Conservation (phyloP, 2,329 filamentous ascomycete genomes). For the Fusarium burgessii region DNA sequence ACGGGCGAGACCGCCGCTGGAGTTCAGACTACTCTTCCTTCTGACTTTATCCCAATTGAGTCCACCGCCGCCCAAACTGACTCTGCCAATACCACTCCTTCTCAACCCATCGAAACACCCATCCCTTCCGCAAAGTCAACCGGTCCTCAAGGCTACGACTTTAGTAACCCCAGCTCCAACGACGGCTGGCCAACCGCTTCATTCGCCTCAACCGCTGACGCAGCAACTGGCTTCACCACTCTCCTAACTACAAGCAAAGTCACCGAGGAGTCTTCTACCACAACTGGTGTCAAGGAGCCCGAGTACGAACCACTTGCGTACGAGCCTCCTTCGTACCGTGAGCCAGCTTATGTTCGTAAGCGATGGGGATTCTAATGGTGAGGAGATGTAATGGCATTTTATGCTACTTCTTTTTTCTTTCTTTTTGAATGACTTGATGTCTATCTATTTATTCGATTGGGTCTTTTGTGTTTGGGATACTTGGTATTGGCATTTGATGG, state of each 20-base stretch:
- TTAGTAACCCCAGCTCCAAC: slow-evolving; percentile 13
- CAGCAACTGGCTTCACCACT: slow-evolving; percentile 34
- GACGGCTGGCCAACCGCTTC: slow-evolving; percentile 22
- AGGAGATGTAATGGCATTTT: not conserved
- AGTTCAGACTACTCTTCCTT: slow-evolving; percentile 1
- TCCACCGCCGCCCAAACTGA: slow-evolving; percentile 3
- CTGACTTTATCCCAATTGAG: slow-evolving; percentile 3
- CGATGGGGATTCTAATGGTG: slow-evolving; percentile 26
- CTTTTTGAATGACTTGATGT: slow-evolving; percentile 20
- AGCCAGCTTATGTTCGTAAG: slow-evolving; percentile 42
- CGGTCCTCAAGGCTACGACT: slow-evolving; percentile 29
- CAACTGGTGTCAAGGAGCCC: slow-evolving; percentile 13
- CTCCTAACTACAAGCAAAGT: slow-evolving; percentile 43
- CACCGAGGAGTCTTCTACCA: not conserved
- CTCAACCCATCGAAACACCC: not conserved
- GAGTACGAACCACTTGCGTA: slow-evolving; percentile 44
- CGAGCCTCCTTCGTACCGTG: slow-evolving; percentile 36
- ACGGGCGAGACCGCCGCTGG: not conserved
- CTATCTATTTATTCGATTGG: slow-evolving; percentile 16
- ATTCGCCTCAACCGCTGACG: slow-evolving; percentile 25
- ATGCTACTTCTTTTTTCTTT: slow-evolving; percentile 3
- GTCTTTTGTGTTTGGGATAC: slow-evolving; percentile 12
- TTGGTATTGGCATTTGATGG: not conserved
- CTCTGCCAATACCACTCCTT: not conserved
- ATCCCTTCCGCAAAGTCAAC: slow-evolving; percentile 1